phyloP scores from a whole-genome alignment of 148 eudicot species.

The Agrostemma githago region DNA sequence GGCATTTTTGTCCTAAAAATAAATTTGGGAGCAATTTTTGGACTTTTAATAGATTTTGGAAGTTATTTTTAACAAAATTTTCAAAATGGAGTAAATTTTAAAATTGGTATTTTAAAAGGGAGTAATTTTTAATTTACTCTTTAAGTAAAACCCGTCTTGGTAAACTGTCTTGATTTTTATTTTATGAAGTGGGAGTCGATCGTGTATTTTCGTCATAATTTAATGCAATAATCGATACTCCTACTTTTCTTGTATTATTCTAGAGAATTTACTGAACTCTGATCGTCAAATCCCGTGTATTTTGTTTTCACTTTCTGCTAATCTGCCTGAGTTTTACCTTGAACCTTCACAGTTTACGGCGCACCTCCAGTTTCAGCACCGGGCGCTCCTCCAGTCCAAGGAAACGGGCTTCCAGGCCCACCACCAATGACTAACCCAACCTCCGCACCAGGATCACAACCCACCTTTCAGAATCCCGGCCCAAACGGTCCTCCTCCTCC shows the following conservation, averaged over 20 bases:
- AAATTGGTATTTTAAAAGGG: no score
- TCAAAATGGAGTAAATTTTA: no score
- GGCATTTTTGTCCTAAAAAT: no score
- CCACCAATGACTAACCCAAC: constrained; percentile 35
- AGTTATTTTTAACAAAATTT: no score
- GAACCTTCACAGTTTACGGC: constrained; percentile 36
- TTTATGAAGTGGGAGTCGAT: not conserved
- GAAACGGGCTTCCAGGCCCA: constrained; percentile 40
- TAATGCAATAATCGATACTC: not conserved
- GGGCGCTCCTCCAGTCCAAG: constrained; percentile 41
- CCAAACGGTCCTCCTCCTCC: constrained; percentile 25
- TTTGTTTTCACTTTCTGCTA: not conserved
- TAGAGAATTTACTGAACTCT: not conserved
- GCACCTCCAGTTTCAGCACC: constrained; percentile 44
- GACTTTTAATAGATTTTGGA: no score
- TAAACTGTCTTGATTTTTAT: not conserved
- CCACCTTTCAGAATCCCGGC: constrained; percentile 19
- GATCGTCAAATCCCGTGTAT: not conserved
- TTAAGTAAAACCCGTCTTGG: no score
- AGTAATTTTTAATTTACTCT: no score
- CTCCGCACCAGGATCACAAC: constrained; percentile 32
- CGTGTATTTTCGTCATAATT: not conserved
- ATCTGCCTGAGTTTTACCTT: not conserved
- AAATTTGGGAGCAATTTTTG: no score
- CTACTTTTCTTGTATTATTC: not conserved